Evolutionary conservation across 371 early-diverging fungal species (phyloP), one percentile per base, ranked within the genome.

Genomic region (Blakeslea trispora): DNA sequence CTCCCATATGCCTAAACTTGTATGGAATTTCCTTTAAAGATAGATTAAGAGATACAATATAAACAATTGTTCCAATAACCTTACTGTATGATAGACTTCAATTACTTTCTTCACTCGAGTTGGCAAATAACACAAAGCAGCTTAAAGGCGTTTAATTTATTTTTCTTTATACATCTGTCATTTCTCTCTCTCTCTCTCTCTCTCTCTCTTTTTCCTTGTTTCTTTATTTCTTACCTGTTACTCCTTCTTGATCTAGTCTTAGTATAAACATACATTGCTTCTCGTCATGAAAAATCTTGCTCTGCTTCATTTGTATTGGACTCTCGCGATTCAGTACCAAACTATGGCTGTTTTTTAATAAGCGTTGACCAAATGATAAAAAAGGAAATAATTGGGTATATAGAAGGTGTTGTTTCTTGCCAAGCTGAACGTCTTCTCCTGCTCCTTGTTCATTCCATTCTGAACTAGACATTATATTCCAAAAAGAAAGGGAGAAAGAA

Each of bases 71-170:
- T n/a, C 31, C 17, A 48, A 32, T 5, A 15, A 39, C 28, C 44
- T 58, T 54, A 58, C 64, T 14, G 45, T 58, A 45, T 63, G 64
- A 50, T 63, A 63, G 5, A 57, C 41, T 54, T 63, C 64, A 32
- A 63, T 46, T 0, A 58, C 43, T 22, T 49, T 49, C 34, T 44
- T 53, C 5, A 45, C 24, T 32, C 45, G 49, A 19, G 64, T 63
- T 8, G 64, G 64, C 19, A 63, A 50, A 28, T 63, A 63, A 45
- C 64, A 63, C 17, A 63, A 34, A 24, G 64, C 64, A 50, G 64
- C 64, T 63, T 50, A 18, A 40, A 23, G 42, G 19, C 17, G 34
- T n/a, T n/a, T 42, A 5, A 40, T 24, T 13, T 6, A 37, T 24
- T 19, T 17, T 50, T 19, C 52, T 15, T 32, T 51, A n/a, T 45